These are phyloP conservation scores for Podospora pseudocomata DNA, from an alignment of 495 filamentous ascomycete genomes.

Conservation along the genomic window DNA sequence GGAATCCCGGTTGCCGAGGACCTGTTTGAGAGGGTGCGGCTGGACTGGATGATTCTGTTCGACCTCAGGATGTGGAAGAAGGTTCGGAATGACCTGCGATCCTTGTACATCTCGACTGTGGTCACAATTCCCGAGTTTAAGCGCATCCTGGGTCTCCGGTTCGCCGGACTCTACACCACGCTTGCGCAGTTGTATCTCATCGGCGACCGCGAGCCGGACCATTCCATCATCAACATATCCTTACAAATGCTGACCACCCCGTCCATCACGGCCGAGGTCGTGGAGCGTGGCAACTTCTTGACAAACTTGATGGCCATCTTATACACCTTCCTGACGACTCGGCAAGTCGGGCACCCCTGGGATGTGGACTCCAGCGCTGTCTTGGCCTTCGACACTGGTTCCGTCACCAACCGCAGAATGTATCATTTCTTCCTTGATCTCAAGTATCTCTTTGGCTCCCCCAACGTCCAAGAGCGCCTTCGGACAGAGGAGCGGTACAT, in stretches of 20 bases:
- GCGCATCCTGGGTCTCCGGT: conserved; percentile 85
- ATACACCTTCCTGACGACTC: conserved; percentile 93
- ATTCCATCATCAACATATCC: conserved; percentile 96
- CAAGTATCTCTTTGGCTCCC: conserved; percentile 80
- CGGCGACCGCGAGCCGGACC: conserved; percentile 92
- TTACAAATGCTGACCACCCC: conserved; percentile 95
- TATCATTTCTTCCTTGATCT: conserved; percentile 96
- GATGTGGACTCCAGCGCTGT: conserved; percentile 80
- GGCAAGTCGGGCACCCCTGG: conserved; percentile 89
- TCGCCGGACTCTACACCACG: conserved; percentile 89
- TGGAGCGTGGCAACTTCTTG: conserved; percentile 92
- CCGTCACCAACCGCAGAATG: conserved; percentile 88
- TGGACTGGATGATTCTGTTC: conserved; percentile 97
- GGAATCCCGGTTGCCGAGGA: conserved; percentile 72
- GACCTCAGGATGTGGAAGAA: conserved; percentile 97
- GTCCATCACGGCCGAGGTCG: conserved; percentile 90
- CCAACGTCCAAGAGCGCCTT: conserved; percentile 79
- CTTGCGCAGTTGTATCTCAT: conserved; percentile 94
- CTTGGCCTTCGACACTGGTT: conserved; percentile 86
- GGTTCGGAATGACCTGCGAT: conserved; percentile 80
- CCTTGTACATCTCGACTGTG: conserved; percentile 93
- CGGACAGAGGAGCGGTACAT: conserved; percentile 80
- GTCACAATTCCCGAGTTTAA: conserved; percentile 95
- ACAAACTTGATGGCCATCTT: conserved; percentile 93
- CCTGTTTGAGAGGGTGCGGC: conserved; percentile 76